Base-by-base conservation (phyloP, 2,329 filamentous ascomycete genomes). In the Penicillium fuscoglaucum region DNA sequence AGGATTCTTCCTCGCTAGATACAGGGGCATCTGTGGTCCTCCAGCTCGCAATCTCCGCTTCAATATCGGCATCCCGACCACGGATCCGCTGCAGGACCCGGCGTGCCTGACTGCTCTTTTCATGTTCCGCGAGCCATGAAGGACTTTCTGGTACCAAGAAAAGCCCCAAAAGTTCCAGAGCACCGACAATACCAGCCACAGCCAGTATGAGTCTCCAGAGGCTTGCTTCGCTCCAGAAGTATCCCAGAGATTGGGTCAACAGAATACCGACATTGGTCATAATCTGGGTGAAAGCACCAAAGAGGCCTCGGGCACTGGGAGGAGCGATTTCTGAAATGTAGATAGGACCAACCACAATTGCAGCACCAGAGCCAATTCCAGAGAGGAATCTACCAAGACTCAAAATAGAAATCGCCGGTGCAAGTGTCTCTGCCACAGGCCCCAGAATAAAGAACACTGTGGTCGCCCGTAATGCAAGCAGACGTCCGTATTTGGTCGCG, bases 281-380 rank as follows among this genome's bases (percentile, higher is more conserved):
- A 70, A 98, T 87, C 73, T 99, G 93, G 0, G 95, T 98, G 76
- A 96, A 79, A 37, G 82, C 80, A 12, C 86, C 86, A 67, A 96
- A 98, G 62, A 96, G 86, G 6, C 92, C 93, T 55, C 87, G 85
- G 64, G 88, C 84, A 17, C 81, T 78, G 0, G 86, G 86, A 4
- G 93, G 95, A 0, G 93, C 88, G 28, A 97, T 84, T 75, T 99
- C 95, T 46, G 91, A 93, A 66, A 99, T 91, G 79, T 96, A 99
- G 21, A 99, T 85, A 0, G 95, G 95, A 3, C 96, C 92, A 37
- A 97, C 90, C 21, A 99, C 95, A 3, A 95, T 93, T 1, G 92
- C 86, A 2, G 92, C 91, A 24, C 95, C 95, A 6, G 92, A 92
- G 7, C 90, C 93, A 1, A 96, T 72, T 12, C 95, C 95, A 9